A percentile compares a stretch with the other conserved stretches of the same genome.
phyloP scores from a whole-genome alignment of 139 green algal genomes.

The Coccomyxa sp. region DNA sequence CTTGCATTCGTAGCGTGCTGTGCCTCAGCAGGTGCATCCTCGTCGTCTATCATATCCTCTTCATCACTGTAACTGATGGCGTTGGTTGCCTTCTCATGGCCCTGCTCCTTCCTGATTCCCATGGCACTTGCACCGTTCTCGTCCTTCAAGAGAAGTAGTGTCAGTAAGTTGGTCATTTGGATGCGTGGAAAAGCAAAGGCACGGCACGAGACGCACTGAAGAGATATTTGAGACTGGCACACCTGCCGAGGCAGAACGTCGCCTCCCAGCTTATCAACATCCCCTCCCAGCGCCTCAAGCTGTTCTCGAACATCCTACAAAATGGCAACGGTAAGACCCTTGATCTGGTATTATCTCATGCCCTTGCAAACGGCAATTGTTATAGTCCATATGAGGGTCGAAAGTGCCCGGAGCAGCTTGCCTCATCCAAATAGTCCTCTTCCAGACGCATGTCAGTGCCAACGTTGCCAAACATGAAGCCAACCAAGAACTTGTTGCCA shows the following conservation, averaged over 20 bases:
- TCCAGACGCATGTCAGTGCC: conserved; percentile 20
- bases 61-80: conserved; percentile 5
- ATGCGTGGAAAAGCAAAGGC: background rate
- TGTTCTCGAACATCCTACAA: background rate
- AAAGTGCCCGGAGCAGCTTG: background rate
- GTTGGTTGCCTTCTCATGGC: background rate
- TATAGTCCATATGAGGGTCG: background rate
- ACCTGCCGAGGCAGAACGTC: background rate
- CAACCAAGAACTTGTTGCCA: conserved; percentile 3
- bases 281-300: background rate
- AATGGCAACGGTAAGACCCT: background rate
- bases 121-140: background rate
- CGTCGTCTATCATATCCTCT: background rate
- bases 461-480: conserved; percentile 28
- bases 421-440: conserved; percentile 22
- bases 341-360: background rate
- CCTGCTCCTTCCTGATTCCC: background rate
- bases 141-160: background rate
- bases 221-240: background rate
- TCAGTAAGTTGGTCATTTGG: background rate
- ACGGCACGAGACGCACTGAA: background rate
- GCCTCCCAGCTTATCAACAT: background rate
- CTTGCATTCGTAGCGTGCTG: background rate
- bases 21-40: background rate
- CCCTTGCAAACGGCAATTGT: background rate